Conservation (phyloP, 1,284 basidiomycete species). For the Tylopilus orsonianus region DNA sequence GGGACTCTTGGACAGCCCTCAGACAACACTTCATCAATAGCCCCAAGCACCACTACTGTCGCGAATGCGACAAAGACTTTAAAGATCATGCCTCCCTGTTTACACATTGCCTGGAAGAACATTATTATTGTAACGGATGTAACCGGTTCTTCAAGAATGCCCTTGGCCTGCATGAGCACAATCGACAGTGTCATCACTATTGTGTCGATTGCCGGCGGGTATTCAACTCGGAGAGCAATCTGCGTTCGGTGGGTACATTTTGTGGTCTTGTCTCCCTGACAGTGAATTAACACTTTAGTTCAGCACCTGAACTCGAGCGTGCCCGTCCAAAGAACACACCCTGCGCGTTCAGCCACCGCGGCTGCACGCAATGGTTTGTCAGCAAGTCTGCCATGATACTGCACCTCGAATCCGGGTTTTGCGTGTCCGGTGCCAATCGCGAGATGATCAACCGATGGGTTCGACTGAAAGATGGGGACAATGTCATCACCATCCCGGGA, state of each 20-base stretch:
- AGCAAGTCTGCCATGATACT: constrained; percentile 44
- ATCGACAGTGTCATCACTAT: constrained; percentile 48
- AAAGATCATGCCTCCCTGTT: constrained; percentile 24
- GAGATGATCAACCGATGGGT: constrained; percentile 35
- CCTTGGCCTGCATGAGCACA: constrained; percentile 45
- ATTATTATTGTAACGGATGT: constrained; percentile 45
- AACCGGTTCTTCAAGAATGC: constrained; percentile 39
- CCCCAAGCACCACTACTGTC: constrained; percentile 38
- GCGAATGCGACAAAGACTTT: constrained; percentile 42
- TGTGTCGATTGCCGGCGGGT: constrained; percentile 44
- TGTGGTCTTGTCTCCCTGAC: background rate
- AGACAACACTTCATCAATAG: constrained; percentile 31
- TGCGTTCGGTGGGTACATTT: constrained; percentile 23
- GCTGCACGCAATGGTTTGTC: constrained; percentile 42
- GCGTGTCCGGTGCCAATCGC: constrained; percentile 40
- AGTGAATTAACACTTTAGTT: background rate
- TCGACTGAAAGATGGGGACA: constrained; percentile 33
- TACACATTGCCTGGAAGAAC: constrained; percentile 36
- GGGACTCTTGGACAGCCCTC: constrained; percentile 17
- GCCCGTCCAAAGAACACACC: constrained; percentile 35
- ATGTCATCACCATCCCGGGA: constrained; percentile 37
- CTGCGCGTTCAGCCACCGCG: constrained; percentile 39
- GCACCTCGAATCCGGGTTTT: constrained; percentile 48
- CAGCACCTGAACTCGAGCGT: constrained; percentile 42
- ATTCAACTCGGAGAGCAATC: constrained; percentile 41